phyloP scores from a whole-genome alignment of 176 grass and related monocot genomes.

The sorghum (Sorghum bicolor) region DNA sequence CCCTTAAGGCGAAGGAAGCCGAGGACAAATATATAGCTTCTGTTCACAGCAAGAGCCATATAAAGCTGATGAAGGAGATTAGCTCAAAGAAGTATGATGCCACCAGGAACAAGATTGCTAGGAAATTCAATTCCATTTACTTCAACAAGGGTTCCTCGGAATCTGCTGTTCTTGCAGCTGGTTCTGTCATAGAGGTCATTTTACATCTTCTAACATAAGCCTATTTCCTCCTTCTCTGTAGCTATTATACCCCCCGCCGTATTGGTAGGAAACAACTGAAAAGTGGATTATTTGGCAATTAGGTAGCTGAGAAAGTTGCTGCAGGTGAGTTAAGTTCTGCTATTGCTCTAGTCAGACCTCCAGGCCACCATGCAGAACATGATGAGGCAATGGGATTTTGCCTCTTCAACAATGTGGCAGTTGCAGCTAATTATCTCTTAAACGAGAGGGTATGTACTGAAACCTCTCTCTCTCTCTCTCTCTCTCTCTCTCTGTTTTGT shows the following conservation, averaged over 20 bases:
- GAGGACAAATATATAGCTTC: constrained; percentile 63
- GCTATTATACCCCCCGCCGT: neutral
- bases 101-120: constrained; percentile 57
- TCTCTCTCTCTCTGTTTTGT: neutral
- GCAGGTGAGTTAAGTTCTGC: constrained; percentile 73
- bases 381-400: constrained; percentile 95
- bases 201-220: neutral
- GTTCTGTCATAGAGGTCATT: constrained; percentile 80
- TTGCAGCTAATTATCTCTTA: constrained; percentile 84
- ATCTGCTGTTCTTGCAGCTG: constrained; percentile 88
- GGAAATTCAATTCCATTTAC: constrained; percentile 83
- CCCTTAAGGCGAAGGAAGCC: constrained; percentile 69
- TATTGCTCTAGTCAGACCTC: constrained; percentile 93
- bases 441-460: constrained; percentile 67
- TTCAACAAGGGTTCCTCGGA: constrained; percentile 87
- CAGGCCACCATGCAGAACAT: constrained; percentile 93
- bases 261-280: neutral
- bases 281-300: constrained; percentile 15
- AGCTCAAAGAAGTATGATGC: constrained; percentile 72
- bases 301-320: constrained; percentile 91
- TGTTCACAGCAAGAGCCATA: constrained; percentile 72
- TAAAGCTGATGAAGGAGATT: constrained; percentile 79
- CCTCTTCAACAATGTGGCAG: constrained; percentile 93
- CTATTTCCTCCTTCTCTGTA: neutral
- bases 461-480: neutral